A percentile compares a stretch with the other conserved stretches of the same genome.
These are phyloP conservation scores for Lactifluus pinguis DNA, from an alignment of 768 basidiomycete genomes.

Conservation along the genomic window DNA sequence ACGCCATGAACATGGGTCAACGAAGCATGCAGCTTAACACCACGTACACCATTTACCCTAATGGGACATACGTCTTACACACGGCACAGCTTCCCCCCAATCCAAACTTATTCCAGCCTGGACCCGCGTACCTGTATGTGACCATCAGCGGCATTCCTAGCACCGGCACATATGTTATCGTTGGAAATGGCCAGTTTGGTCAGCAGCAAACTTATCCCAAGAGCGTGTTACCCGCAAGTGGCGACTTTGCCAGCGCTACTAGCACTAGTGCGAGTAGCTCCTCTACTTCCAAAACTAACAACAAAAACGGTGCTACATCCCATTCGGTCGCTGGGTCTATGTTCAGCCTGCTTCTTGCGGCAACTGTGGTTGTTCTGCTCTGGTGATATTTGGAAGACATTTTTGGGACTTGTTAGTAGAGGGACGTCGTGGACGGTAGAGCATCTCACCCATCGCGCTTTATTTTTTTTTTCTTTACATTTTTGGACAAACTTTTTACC, in stretches of 20 bases:
- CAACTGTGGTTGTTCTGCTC: background rate
- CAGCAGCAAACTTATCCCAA: background rate
- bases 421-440: background rate
- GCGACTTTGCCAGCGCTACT: background rate
- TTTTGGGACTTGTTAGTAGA: background rate
- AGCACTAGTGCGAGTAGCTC: background rate
- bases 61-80: background rate
- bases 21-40: conserved; percentile 1
- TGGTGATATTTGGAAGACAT: background rate
- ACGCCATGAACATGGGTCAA: conserved; percentile 7
- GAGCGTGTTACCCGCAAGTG: background rate
- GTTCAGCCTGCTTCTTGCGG: background rate
- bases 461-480: background rate
- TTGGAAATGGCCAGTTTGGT: background rate
- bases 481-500: background rate
- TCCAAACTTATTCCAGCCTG: conserved; percentile 2
- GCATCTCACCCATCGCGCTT: background rate
- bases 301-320: background rate
- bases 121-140: conserved; percentile 1
- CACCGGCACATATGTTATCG: background rate
- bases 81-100: background rate
- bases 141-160: conserved; percentile 2
- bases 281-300: background rate
- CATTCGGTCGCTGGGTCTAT: background rate
- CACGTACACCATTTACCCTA: background rate